Evolutionary conservation across 1,284 basidiomycete genomes (phyloP).

Genomic region (Fereydounia khargensis): DNA sequence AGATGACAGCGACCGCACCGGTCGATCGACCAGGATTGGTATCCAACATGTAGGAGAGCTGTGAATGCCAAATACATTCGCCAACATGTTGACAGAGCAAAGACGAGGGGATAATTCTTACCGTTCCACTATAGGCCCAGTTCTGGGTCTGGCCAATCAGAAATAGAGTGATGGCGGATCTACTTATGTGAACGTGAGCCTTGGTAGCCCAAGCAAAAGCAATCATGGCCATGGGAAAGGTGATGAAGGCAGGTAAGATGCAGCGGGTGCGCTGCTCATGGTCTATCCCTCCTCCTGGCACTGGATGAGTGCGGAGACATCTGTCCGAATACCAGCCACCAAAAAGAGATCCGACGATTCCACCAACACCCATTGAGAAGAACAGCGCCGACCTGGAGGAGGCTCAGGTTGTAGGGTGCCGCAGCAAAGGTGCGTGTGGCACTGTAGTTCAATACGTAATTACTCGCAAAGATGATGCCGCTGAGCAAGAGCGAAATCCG

Average conservation of each 20-base stretch:
- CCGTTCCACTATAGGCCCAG: background rate
- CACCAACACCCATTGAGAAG: conserved; percentile 60
- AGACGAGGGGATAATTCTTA: background rate
- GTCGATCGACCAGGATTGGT: conserved; percentile 64
- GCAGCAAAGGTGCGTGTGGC: conserved; percentile 10
- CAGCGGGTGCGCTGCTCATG: background rate
- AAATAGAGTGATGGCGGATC: background rate
- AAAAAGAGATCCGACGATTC: conserved; percentile 68
- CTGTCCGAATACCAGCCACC: conserved; percentile 79
- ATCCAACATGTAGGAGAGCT: background rate
- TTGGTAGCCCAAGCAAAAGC: conserved; percentile 1
- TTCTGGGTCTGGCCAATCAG: background rate
- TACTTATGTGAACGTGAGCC: background rate
- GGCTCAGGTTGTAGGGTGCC: conserved; percentile 8
- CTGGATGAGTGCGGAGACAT: conserved; percentile 64
- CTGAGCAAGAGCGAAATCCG: conserved; percentile 1
- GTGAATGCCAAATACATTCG: too few species aligned
- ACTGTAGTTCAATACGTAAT: conserved; percentile 12
- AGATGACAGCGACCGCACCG: conserved; percentile 69
- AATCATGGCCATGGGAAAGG: conserved; percentile 1
- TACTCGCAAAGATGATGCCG: conserved; percentile 7
- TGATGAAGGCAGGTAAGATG: background rate
- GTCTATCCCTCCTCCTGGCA: background rate
- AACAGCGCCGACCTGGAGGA: conserved; percentile 11
- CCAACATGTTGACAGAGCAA: too few species aligned